Percentiles rank a stretch among this genome's conserved stretches.
Conservation (phyloP, 1,284 basidiomycete genomes). For the Schizophyllum commune region DNA sequence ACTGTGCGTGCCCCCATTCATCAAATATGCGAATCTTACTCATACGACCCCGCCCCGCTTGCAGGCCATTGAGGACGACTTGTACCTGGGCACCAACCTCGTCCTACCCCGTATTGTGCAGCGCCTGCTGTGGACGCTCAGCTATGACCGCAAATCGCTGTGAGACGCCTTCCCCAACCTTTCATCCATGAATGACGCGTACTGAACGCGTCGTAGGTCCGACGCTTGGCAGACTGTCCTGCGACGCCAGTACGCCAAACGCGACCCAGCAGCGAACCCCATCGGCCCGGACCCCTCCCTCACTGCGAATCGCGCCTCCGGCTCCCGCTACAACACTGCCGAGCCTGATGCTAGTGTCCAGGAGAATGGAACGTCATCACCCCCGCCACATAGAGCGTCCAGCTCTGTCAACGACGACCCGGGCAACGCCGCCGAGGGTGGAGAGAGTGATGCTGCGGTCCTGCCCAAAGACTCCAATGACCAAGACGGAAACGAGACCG, state of each 20-base stretch:
- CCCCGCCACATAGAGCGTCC: background rate
- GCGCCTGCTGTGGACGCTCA: slow-evolving; percentile 60
- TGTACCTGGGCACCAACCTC: slow-evolving; percentile 48
- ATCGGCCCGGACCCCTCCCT: slow-evolving; percentile 48
- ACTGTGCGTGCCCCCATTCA: slow-evolving; percentile 36
- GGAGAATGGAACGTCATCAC: background rate
- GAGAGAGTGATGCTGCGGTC: background rate
- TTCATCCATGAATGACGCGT: slow-evolving; percentile 13
- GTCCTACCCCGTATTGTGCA: slow-evolving; percentile 69
- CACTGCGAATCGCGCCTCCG: background rate
- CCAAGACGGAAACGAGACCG: background rate
- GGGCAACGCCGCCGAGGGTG: background rate
- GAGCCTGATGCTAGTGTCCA: slow-evolving; percentile 3
- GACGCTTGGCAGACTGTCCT: slow-evolving; percentile 71
- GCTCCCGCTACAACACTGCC: slow-evolving; percentile 3
- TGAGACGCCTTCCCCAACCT: slow-evolving; percentile 31
- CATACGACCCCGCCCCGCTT: background rate
- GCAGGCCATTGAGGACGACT: slow-evolving; percentile 73
- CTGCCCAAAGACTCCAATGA: background rate
- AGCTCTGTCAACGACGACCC: background rate
- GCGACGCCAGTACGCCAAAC: slow-evolving; percentile 63
- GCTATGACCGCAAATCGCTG: slow-evolving; percentile 76
- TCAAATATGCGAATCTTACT: slow-evolving; percentile 8
- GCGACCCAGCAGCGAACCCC: slow-evolving; percentile 62
- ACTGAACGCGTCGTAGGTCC: slow-evolving; percentile 32